Evolutionary conservation across 768 basidiomycete species (phyloP).

Genomic region (Cystobasidium onofrii): DNA sequence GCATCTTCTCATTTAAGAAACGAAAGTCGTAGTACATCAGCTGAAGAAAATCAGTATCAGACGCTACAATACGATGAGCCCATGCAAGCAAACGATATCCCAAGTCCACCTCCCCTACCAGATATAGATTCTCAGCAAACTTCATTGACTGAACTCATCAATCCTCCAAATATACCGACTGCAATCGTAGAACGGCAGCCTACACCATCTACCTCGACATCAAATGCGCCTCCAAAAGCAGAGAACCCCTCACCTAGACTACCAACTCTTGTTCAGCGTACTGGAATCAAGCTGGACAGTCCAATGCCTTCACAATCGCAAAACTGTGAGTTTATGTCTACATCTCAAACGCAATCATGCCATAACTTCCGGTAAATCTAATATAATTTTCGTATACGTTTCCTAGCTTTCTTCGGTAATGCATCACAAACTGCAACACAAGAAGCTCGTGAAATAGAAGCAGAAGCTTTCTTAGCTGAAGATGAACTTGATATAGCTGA

Average conservation of each 20-base stretch:
- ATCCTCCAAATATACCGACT: not conserved
- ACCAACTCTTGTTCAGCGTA: not conserved
- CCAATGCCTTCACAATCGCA: not conserved
- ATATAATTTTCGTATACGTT: not conserved
- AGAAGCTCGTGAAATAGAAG: not conserved
- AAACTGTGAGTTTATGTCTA: not conserved
- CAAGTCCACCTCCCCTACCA: not conserved
- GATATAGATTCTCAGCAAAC: not conserved
- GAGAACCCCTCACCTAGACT: not conserved
- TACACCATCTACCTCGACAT: not conserved
- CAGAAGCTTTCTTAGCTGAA: not conserved
- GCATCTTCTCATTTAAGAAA: not conserved
- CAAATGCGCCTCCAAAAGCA: not conserved
- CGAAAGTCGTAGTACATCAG: not conserved
- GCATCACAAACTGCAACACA: not conserved
- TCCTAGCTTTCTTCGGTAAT: not conserved
- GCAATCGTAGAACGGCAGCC: not conserved
- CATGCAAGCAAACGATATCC: not conserved
- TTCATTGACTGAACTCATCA: not conserved
- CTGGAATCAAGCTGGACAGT: not conserved
- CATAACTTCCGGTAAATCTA: too few species aligned
- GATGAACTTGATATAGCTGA: slow-evolving; percentile 5
- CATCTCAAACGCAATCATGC: too few species aligned
- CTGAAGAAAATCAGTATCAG: not conserved
- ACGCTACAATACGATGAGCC: not conserved